phyloP scores from a whole-genome alignment of 2,329 filamentous ascomycete genomes.

The Cladosporium sp. region DNA sequence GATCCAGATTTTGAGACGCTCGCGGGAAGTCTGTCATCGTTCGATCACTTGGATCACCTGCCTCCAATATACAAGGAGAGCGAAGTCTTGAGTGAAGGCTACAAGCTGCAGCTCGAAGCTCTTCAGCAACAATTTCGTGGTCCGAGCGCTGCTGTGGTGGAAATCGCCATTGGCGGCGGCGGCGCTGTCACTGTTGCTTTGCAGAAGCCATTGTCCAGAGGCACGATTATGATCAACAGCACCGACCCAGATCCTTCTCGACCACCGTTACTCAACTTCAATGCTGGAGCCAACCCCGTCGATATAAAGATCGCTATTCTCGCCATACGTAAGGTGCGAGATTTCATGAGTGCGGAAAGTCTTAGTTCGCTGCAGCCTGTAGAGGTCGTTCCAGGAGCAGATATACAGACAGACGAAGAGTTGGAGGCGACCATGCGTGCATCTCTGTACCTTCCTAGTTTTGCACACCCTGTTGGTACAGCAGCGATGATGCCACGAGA shows the following conservation, averaged over 20 bases:
- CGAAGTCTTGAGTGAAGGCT: background rate
- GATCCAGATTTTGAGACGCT: background rate
- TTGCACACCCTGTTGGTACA: slow-evolving; percentile 37
- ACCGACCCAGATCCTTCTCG: slow-evolving; percentile 1
- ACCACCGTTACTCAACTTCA: background rate
- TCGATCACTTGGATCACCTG: background rate
- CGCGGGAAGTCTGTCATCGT: background rate
- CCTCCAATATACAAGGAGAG: background rate
- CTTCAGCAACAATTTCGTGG: background rate
- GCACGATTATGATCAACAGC: slow-evolving; percentile 3
- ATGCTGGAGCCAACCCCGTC: background rate
- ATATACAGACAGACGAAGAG: slow-evolving; percentile 15
- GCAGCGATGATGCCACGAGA: slow-evolving; percentile 26
- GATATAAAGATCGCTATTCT: slow-evolving; percentile 2
- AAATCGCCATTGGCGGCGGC: background rate
- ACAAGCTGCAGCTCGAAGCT: background rate
- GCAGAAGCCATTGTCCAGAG: slow-evolving; percentile 2
- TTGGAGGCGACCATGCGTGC: slow-evolving; percentile 13
- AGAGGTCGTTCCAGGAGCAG: slow-evolving; percentile 15
- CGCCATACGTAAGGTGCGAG: background rate
- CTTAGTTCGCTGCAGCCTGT: background rate
- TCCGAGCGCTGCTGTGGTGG: background rate
- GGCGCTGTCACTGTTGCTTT: background rate
- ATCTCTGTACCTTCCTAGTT: slow-evolving; percentile 25
- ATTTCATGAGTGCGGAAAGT: slow-evolving; percentile 1